Conservation (phyloP, 768 basidiomycete species). For the Termitomyces sp. region DNA sequence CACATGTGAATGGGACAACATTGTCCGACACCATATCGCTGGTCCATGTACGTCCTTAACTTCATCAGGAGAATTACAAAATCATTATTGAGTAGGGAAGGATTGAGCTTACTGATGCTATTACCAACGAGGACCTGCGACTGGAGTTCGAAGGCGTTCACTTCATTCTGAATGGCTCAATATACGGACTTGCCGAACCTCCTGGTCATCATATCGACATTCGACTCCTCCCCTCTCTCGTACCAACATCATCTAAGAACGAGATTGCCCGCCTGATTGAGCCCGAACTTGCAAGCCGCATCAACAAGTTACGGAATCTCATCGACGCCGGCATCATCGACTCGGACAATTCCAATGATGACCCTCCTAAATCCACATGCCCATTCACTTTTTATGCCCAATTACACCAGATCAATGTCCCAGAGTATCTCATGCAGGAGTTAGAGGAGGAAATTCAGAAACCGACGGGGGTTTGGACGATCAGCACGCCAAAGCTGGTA, state of each 20-base stretch:
- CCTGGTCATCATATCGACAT: conserved; percentile 58
- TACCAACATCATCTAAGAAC: conserved; percentile 52
- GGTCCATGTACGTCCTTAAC: conserved; percentile 54
- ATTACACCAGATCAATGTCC: conserved; percentile 49
- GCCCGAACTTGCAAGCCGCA: conserved; percentile 56
- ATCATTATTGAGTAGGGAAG: conserved; percentile 47
- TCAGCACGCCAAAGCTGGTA: conserved; percentile 48
- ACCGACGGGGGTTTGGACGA: conserved; percentile 69
- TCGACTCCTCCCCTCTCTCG: conserved; percentile 60
- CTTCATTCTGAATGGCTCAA: conserved; percentile 65
- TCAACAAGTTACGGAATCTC: conserved; percentile 55
- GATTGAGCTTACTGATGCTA: conserved; percentile 58
- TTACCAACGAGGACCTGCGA: conserved; percentile 52
- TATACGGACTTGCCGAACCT: conserved; percentile 72
- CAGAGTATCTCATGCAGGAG: conserved; percentile 57
- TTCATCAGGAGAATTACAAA: conserved; percentile 1
- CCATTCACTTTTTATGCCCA: conserved; percentile 66
- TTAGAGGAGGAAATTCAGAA: conserved; percentile 70
- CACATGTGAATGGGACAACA: conserved; percentile 27
- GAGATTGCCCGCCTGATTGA: conserved; percentile 55
- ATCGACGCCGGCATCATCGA: conserved; percentile 66
- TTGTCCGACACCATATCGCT: conserved; percentile 48
- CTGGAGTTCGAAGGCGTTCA: conserved; percentile 79
- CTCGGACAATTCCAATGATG: conserved; percentile 41
- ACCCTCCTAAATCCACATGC: conserved; percentile 48